Evolutionary conservation across 768 basidiomycete genomes (phyloP).

Genomic region (Suillus sp.): DNA sequence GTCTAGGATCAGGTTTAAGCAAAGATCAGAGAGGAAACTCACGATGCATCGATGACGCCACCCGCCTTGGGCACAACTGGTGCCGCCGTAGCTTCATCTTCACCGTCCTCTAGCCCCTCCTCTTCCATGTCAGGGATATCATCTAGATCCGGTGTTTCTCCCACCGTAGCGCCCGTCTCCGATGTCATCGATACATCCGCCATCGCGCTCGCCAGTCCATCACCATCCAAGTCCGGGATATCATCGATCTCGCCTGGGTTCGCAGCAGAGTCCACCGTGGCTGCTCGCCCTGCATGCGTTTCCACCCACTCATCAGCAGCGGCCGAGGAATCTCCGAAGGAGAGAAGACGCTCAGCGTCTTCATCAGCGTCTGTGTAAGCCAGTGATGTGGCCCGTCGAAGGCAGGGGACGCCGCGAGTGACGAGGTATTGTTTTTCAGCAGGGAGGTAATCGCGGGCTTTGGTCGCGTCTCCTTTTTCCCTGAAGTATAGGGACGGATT

Average conservation of each 20-base stretch:
- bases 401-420: slow-evolving; percentile 94
- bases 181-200: slow-evolving; percentile 46
- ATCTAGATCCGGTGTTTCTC: slow-evolving; percentile 88
- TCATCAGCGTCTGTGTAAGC: slow-evolving; percentile 96
- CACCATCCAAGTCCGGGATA: slow-evolving; percentile 82
- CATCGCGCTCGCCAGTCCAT: slow-evolving; percentile 46
- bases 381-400: slow-evolving; percentile 88
- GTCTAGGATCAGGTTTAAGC: slow-evolving; percentile 11
- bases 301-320: slow-evolving; percentile 96
- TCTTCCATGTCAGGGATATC: slow-evolving; percentile 99
- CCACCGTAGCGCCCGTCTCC: slow-evolving; percentile 35
- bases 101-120: slow-evolving; percentile 84
- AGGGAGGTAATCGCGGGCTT: slow-evolving; percentile 91
- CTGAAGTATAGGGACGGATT: slow-evolving; percentile 41
- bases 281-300: slow-evolving; percentile 84
- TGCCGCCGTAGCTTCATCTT: slow-evolving; percentile 82
- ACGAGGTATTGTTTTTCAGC: slow-evolving; percentile 95
- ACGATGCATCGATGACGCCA: slow-evolving; percentile 52
- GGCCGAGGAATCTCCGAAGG: slow-evolving; percentile 68
- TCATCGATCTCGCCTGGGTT: slow-evolving; percentile 76
- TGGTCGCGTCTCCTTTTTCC: slow-evolving; percentile 90
- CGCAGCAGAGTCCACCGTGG: slow-evolving; percentile 50
- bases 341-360: slow-evolving; percentile 90
- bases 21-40: slow-evolving; percentile 23
- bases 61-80: slow-evolving; percentile 59